Percentiles rank a stretch among this genome's conserved stretches.
phyloP scores from a whole-genome alignment of 139 green algal genomes.

The Tetradesmus obliquus region DNA sequence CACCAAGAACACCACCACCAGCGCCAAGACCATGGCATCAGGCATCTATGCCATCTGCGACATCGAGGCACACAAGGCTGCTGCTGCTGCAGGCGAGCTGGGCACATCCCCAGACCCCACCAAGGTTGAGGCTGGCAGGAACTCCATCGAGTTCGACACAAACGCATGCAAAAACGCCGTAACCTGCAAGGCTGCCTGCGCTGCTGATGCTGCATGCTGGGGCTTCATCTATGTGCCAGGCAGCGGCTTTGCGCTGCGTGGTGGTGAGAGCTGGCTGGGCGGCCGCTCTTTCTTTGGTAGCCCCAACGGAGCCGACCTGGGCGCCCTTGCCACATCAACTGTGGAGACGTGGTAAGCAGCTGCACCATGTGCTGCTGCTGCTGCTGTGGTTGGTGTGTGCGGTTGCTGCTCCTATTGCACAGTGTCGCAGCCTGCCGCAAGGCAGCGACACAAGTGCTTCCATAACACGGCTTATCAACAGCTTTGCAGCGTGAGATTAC shows the following conservation, averaged over 20 bases:
- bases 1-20: background rate
- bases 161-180: background rate
- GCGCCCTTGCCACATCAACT: background rate
- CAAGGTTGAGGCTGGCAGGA: background rate
- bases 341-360: background rate
- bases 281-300: background rate
- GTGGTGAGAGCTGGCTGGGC: conserved; percentile 1
- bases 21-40: background rate
- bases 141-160: background rate
- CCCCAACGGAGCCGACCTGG: background rate
- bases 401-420: no score
- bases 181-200: background rate
- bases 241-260: background rate
- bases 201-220: background rate
- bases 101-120: background rate
- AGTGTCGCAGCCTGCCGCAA: no score
- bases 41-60: conserved; percentile 20
- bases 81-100: background rate
- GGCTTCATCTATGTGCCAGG: conserved; percentile 18
- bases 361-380: no score
- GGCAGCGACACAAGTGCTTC: no score
- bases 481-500: no score
- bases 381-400: no score
- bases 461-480: no score
- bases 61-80: background rate